Evolutionary conservation across 192 early-diverging fungal species (phyloP).

Genomic region (Umbelopsis ramanniana): DNA sequence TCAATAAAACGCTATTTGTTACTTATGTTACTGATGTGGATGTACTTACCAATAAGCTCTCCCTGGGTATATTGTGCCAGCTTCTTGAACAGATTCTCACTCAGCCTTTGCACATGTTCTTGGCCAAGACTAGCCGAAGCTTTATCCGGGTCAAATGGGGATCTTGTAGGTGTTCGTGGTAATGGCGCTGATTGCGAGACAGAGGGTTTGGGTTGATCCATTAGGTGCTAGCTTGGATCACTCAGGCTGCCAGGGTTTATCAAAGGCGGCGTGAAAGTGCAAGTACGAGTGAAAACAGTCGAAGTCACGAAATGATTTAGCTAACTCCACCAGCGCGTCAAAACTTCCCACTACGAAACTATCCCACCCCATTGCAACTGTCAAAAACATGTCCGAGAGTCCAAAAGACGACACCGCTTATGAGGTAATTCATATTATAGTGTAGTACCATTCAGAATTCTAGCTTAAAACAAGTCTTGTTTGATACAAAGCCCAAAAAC

Average conservation of each 20-base stretch:
- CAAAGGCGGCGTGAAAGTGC: no score
- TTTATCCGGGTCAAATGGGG: slow-evolving; percentile 24
- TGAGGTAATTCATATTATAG: neutral
- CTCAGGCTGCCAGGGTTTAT: neutral
- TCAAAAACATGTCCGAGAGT: neutral
- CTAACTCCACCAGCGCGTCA: no score
- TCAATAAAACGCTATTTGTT: neutral
- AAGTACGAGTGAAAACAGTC: no score
- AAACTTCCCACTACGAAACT: no score
- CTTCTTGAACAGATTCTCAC: slow-evolving; percentile 36
- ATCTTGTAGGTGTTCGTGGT: slow-evolving; percentile 13
- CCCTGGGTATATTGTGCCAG: slow-evolving; percentile 36
- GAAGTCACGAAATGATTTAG: no score
- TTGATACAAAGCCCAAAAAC: slow-evolving; percentile 9
- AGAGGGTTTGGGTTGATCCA: slow-evolving; percentile 10
- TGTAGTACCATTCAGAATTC: no score
- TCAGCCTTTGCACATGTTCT: slow-evolving; percentile 38
- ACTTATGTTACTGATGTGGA: no score
- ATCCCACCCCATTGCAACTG: no score
- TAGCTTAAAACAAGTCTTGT: neutral
- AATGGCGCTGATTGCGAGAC: slow-evolving; percentile 9
- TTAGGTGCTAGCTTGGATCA: neutral
- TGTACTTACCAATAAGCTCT: slow-evolving; percentile 35
- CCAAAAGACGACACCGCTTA: neutral
- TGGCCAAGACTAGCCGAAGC: slow-evolving; percentile 26